phyloP scores from a whole-genome alignment of 805 yeast genomes.

The Groenewaldozyma tartarivorans region DNA sequence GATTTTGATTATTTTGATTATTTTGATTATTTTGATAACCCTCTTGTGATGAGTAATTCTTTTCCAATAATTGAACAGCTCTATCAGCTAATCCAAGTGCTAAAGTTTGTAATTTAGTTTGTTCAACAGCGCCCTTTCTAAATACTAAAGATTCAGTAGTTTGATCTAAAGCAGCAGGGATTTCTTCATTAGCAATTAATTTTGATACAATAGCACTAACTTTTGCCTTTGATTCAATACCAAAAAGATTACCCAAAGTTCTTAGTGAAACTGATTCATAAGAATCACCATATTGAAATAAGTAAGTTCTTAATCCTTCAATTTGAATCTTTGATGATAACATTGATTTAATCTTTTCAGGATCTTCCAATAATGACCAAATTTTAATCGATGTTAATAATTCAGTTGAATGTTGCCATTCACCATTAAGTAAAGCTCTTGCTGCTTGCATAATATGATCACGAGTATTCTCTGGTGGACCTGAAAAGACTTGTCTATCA shows the following conservation, averaged over 20 bases:
- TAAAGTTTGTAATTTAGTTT: constrained; percentile 77
- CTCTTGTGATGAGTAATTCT: constrained; percentile 74
- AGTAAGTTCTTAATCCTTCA: constrained; percentile 88
- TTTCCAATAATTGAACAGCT: constrained; percentile 66
- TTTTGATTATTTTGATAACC: constrained; percentile 41
- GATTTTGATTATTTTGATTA: not conserved
- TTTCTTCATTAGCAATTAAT: constrained; percentile 70
- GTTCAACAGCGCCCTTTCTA: constrained; percentile 66
- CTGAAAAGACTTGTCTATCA: constrained; percentile 90
- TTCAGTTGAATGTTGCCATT: constrained; percentile 73
- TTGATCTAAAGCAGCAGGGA: constrained; percentile 67
- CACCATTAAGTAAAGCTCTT: constrained; percentile 74
- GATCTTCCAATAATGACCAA: constrained; percentile 74
- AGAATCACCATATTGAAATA: constrained; percentile 71
- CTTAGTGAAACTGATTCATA: constrained; percentile 65
- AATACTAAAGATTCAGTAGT: constrained; percentile 54
- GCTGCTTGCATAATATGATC: constrained; percentile 93
- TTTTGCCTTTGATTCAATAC: constrained; percentile 39
- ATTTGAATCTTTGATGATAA: constrained; percentile 70
- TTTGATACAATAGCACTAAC: constrained; percentile 59
- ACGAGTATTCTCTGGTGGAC: constrained; percentile 95
- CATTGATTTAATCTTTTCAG: constrained; percentile 54
- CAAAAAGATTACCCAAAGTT: constrained; percentile 58
- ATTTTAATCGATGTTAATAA: constrained; percentile 68
- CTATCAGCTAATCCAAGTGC: constrained; percentile 79